Evolutionary conservation across 2,329 filamentous ascomycete genomes (phyloP).

Genomic region (Cordyceps tenuipes): DNA sequence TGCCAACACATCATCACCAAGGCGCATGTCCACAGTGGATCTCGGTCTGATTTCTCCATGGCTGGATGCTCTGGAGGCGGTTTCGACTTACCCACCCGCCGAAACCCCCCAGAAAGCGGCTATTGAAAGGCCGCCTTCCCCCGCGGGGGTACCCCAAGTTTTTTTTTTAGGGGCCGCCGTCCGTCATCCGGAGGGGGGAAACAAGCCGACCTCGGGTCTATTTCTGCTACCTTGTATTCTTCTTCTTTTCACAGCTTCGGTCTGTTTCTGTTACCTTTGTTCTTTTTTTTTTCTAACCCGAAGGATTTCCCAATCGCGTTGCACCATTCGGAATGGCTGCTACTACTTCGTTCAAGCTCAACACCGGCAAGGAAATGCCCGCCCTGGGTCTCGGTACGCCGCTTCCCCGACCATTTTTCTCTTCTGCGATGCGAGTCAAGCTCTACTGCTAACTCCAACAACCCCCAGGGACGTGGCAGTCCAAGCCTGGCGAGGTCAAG

Average conservation of each 20-base stretch:
- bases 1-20: neutral
- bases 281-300: neutral
- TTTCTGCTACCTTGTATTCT: neutral
- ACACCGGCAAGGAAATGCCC: constrained; percentile 55
- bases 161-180: neutral
- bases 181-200: neutral
- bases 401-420: neutral
- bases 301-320: neutral
- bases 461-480: constrained; percentile 54
- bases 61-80: neutral
- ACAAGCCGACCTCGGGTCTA: neutral
- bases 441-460: neutral
- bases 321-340: constrained; percentile 36
- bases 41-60: constrained; percentile 5
- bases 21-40: neutral
- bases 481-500: constrained; percentile 48
- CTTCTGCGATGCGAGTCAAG: neutral
- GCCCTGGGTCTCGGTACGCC: constrained; percentile 52
- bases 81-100: neutral
- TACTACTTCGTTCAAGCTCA: constrained; percentile 52
- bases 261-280: neutral
- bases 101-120: neutral
- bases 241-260: neutral
- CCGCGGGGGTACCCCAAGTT: neutral
- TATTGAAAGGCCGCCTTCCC: neutral